Percentiles rank a stretch among this genome's conserved stretches.
Conservation (phyloP, 345 rosid genomes). For the Cardiospermum halicacabum region DNA sequence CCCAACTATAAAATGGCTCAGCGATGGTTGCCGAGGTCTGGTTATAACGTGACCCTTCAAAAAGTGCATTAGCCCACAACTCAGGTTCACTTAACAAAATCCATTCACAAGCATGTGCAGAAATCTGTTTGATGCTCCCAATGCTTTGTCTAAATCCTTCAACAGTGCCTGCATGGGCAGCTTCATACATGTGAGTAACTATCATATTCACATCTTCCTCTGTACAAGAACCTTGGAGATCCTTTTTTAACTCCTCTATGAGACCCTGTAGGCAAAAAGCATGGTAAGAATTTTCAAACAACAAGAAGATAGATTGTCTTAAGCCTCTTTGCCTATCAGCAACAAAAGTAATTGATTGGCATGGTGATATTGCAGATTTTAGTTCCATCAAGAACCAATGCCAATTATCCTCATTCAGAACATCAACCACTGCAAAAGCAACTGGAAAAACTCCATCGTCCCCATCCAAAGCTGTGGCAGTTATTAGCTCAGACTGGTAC, state of each 20-base stretch:
- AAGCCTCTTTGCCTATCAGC: slow-evolving; percentile 41
- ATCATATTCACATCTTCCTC: slow-evolving; percentile 30
- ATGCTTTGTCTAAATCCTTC: slow-evolving; percentile 33
- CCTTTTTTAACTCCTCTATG: slow-evolving; percentile 27
- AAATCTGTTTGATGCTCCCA: slow-evolving; percentile 42
- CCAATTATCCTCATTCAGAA: slow-evolving; percentile 52
- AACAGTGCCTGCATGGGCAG: slow-evolving; percentile 39
- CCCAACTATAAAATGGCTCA: slow-evolving; percentile 37
- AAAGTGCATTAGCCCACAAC: slow-evolving; percentile 47
- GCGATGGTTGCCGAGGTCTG: slow-evolving; percentile 30
- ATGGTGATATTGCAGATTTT: slow-evolving; percentile 35
- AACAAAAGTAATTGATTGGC: slow-evolving; percentile 41
- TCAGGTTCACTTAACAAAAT: slow-evolving; percentile 47
- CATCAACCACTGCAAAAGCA: slow-evolving; percentile 52
- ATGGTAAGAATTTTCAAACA: slow-evolving; percentile 44
- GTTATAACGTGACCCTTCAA: slow-evolving; percentile 44
- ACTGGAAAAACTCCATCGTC: slow-evolving; percentile 48
- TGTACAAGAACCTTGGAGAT: slow-evolving; percentile 21
- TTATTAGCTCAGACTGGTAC: slow-evolving; percentile 35
- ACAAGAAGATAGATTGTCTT: slow-evolving; percentile 25
- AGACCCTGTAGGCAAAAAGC: slow-evolving; percentile 39
- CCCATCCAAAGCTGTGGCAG: slow-evolving; percentile 55
- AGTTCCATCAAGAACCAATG: slow-evolving; percentile 55
- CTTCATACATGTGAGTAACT: slow-evolving; percentile 27
- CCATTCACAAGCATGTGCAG: slow-evolving; percentile 51